These are phyloP conservation scores for Sporothrix globosa DNA, from an alignment of 2,329 filamentous ascomycete genomes.

Conservation along the genomic window DNA sequence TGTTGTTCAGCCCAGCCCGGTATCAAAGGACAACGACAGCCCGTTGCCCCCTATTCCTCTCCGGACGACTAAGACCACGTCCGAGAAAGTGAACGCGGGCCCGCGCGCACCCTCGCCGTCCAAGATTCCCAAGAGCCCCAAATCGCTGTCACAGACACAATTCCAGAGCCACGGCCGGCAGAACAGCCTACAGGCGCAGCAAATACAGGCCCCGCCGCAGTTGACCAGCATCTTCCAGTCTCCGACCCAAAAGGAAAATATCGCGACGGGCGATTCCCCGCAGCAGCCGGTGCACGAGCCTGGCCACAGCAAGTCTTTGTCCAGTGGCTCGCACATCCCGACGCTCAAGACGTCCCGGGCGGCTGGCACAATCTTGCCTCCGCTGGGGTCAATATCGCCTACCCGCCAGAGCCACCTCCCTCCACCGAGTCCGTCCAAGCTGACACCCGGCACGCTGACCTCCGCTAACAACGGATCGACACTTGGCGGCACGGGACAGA, in stretches of 20 bases:
- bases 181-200: conserved; percentile 24
- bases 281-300: conserved; percentile 29
- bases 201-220: conserved; percentile 47
- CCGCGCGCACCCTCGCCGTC: conserved; percentile 52
- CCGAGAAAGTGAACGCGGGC: conserved; percentile 61
- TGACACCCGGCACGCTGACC: conserved; percentile 38
- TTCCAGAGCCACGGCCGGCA: conserved; percentile 2
- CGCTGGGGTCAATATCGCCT: conserved; percentile 37
- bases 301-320: conserved; percentile 55
- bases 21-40: conserved; percentile 39
- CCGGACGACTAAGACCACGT: conserved; percentile 57
- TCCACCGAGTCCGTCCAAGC: conserved; percentile 47
- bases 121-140: conserved; percentile 58
- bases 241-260: conserved; percentile 53
- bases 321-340: conserved; percentile 53
- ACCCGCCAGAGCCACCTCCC: conserved; percentile 38
- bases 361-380: conserved; percentile 32
- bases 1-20: not conserved
- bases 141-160: conserved; percentile 41
- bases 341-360: conserved; percentile 51
- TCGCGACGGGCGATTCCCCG: conserved; percentile 29
- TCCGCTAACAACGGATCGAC: conserved; percentile 14
- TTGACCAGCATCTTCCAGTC: conserved; percentile 10
- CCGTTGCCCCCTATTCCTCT: conserved; percentile 52
- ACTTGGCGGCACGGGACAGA: conserved; percentile 46